Conservation (phyloP, 208 protist species). For the Leishmania major region DNA sequence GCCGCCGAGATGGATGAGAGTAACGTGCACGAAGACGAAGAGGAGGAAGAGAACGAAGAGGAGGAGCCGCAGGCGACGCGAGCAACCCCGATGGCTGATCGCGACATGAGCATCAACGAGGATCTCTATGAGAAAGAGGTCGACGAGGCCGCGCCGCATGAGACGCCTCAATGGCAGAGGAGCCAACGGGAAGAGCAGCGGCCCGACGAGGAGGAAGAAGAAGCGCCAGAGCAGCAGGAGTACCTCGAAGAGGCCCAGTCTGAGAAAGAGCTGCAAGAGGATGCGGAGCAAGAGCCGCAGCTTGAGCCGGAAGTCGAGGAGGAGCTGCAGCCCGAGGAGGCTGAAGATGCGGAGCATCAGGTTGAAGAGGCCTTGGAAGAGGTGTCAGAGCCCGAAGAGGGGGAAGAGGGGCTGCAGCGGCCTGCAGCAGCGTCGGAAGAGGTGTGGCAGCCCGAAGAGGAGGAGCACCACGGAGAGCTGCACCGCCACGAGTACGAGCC, state of each 20-base stretch:
- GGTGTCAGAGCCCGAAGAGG: conserved; percentile 15
- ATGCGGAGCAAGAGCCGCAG: neutral
- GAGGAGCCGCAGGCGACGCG: conserved; percentile 9
- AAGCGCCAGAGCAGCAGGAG: conserved; percentile 3
- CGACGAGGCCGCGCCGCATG: neutral
- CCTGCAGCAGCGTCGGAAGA: too few relatives aligned
- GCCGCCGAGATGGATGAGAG: conserved; percentile 6
- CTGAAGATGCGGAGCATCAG: neutral
- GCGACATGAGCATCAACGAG: conserved; percentile 19
- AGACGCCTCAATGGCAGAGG: neutral
- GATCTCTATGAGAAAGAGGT: conserved; percentile 14
- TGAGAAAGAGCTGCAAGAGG: conserved; percentile 5
- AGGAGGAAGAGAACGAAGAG: conserved; percentile 15
- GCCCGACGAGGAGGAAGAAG: neutral
- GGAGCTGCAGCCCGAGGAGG: conserved; percentile 7
- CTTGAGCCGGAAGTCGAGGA: neutral
- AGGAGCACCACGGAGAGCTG: conserved; percentile 7
- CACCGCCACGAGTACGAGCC: neutral
- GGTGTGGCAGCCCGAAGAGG: neutral
- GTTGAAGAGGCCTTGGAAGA: conserved; percentile 17
- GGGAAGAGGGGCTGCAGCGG: neutral
- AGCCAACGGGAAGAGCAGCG: neutral
- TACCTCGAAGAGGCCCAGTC: conserved; percentile 4
- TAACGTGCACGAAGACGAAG: conserved; percentile 28
- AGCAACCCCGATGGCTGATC: conserved; percentile 7